Evolutionary conservation across 352 stramenopile species (phyloP), one percentile per base, ranked within the genome.

Genomic region (Sclerospora graminicola): DNA sequence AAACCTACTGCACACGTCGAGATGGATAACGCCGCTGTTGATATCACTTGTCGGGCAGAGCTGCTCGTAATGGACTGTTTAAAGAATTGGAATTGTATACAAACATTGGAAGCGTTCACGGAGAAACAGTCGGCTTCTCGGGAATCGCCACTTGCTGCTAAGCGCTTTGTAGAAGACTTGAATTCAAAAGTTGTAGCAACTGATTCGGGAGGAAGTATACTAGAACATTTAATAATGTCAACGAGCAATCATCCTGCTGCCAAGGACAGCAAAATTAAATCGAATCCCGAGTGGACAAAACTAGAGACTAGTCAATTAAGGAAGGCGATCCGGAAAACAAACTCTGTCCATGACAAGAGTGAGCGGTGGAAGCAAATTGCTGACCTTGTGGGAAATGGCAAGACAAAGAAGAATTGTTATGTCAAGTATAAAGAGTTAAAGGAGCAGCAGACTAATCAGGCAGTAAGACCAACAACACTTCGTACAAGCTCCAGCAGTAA

Each of bases 351-450:
- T 14, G 71, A 89, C 46, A 90, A 84, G 50, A 86, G 76, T 36
- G 65, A 69, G 11, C 76, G 73, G 13, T 90, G 76, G 76, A 83
- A 77, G 26, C 46, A 80, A 32, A 85, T 88, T 31, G 70, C 70
- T 0, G 37, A 11, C n/a, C 32, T 75, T 9, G 69, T 90, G 9
- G 69, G 76, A 9, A 73, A 68, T 31, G 54, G 55, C 0, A 84
- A 81, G 42, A 66, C 56, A n/a, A 89, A 89, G 37, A 86, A 86
- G 48, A 60, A 86, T 30, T 90, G 79, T 56, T 88, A 89, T 45
- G 14, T 86, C 21, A 89, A 90, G 55, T 90, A 90, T 61, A 90
- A 90, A 52, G 62, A 84, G 28, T 59, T 90, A 20, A 86, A 84
- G 41, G 60, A 81, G 20, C 68, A 82, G 37, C 80, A 75, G 27